Evolutionary conservation across 768 basidiomycete genomes (phyloP).

Genomic region (Russula virescens): DNA sequence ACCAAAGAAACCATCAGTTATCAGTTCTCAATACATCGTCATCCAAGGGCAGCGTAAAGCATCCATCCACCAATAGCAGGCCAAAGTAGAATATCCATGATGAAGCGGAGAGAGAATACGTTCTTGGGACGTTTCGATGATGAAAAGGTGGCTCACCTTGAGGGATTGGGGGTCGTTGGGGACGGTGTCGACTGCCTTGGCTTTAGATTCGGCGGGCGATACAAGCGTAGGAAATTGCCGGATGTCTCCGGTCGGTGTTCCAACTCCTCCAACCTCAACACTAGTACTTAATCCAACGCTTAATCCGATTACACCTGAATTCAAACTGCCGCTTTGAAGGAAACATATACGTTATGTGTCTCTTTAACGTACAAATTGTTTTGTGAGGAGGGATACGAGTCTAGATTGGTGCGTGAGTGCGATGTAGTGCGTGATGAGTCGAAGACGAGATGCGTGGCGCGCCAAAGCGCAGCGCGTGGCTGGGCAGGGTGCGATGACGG

Average conservation of each 20-base stretch:
- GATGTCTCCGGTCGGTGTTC: constrained; percentile 16
- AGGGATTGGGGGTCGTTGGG: constrained; percentile 35
- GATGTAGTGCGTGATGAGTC: too few relatives aligned
- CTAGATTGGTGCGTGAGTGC: too few relatives aligned
- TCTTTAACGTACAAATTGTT: too few relatives aligned
- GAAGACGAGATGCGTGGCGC: too few relatives aligned
- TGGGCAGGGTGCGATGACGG: too few relatives aligned
- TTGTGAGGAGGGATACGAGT: too few relatives aligned
- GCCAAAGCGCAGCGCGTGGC: too few relatives aligned
- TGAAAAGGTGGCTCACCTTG: constrained; percentile 53
- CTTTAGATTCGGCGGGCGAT: not conserved
- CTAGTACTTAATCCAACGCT: too few relatives aligned
- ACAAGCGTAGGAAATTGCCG: not conserved
- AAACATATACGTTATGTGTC: too few relatives aligned
- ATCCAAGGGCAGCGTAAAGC: constrained; percentile 18
- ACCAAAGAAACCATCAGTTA: constrained; percentile 13
- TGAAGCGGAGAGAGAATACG: not conserved
- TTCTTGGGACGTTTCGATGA: constrained; percentile 16
- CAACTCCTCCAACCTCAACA: not conserved
- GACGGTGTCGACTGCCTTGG: constrained; percentile 2
- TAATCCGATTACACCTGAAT: too few relatives aligned
- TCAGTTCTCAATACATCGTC: constrained; percentile 15
- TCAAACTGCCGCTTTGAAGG: too few relatives aligned
- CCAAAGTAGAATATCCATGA: constrained; percentile 17
- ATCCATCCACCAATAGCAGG: constrained; percentile 25